Base-by-base conservation (phyloP, 805 yeast genomes). In the Ogataea pilisensis region DNA sequence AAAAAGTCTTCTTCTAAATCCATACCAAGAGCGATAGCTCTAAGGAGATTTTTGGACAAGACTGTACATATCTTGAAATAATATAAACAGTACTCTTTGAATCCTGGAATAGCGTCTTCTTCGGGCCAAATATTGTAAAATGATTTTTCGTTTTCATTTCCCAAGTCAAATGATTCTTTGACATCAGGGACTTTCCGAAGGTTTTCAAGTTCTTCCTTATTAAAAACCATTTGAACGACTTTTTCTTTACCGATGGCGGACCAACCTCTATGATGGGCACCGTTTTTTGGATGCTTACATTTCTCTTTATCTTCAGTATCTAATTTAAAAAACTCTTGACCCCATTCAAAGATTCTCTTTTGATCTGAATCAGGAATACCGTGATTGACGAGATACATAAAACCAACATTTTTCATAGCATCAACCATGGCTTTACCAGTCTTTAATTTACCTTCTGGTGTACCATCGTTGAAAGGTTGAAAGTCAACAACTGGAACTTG, bases 91-190 rank as follows among this genome's bases (percentile, higher is more conserved):
- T 34, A 46, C 27, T 53, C 55, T 21, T 57, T 58, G 54, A 64
- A 63, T 18, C 47, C 54, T 26, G 61, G 51, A 34, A 53, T 60
- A 14, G 47, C 51, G 5, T 49, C 43, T 12, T 47, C 49, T 21
- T 55, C 56, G 2, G 55, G 50, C 57, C 58, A 41, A 39, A 48
- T 50, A 42, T 55, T 57, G 38, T 24, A 50, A 43, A 34, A 33
- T 12, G 36, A 35, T 14, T 16, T 34, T 25, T 43, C 25, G 14
- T 38, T 53, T 34, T 56, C 60, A 30, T 60, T 54, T 31, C 60
- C 57, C 30, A 56, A 46, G 39, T 63, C 62, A 46, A 61, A 63
- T 1, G 66, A 64, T 41, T 65, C 70, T 41, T 55, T 57, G 31
- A 62, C 55, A 39, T 63, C 70, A 13, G 57, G 57, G 16, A 35